Evolutionary conservation across 2,329 filamentous ascomycete species (phyloP), one percentile per base, ranked within the genome.

Genomic region (Sporothrix humicola): DNA sequence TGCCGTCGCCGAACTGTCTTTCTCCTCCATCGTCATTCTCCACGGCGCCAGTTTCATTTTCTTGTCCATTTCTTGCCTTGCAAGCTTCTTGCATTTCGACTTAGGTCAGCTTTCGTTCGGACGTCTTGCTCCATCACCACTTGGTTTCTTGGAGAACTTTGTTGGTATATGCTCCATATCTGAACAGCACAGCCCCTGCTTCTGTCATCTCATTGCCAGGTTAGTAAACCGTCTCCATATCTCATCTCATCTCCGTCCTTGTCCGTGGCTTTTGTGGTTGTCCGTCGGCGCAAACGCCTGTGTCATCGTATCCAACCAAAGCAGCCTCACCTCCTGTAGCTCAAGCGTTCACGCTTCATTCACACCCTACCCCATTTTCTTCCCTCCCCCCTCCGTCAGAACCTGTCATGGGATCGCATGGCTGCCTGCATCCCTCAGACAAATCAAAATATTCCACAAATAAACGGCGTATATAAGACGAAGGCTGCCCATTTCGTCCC

Each of bases 391-490:
- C 13, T 17, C 26, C 6, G 26, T 37, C 31, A 37, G 31, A 37
- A 50, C 63, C 63, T 68, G 63, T 52, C 63, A 68, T 52, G 46
- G 63, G 63, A 68, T 46, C 46, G 23, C 44, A 8, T 46, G 46
- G 63, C 23, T 68, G 63, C 63, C 63, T 68, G 10, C 63, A 37
- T n/a, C 46, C 63, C 12, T 31, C 44, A 7, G 44, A n/a, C 46
- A 9, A 31, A 15, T 37, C 20, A 54, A 20, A 56, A 37, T 37
- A 37, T 37, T 37, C 31, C 52, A 26, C 20, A 26, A 26, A 48
- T 48, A 37, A 6, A 37, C 13, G 44, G 5, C 8, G 17, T 31
- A 66, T 66, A 66, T 48, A 65, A 65, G 42, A 65, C 42, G 61
- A 5, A 65, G 46, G 61, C 31, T 37, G 7, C 31, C 31, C 31